Evolutionary conservation across 202 grass and related monocot species (phyloP), one percentile per base, ranked within the genome.

Genomic region (Zoysia matrella): DNA sequence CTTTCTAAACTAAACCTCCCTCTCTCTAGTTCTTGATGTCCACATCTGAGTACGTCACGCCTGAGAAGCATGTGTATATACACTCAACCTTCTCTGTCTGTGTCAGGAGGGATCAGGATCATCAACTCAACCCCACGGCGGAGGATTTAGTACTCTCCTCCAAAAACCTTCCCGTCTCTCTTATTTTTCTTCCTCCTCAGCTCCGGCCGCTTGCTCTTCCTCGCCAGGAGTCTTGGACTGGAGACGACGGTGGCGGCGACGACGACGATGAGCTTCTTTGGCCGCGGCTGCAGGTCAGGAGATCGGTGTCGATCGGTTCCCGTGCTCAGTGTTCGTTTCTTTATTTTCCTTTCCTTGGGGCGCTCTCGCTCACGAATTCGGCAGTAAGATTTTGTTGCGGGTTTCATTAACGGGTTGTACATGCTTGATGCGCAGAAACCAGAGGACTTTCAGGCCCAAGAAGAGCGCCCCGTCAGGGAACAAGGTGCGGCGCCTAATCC

Each of bases 391-490:
- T 15, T 15, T 15, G 53, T 4, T 15, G 12, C 6, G 1, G 2
- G 14, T 5, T 15, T 55, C 52, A 13, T 5, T 65, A 11, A 5
- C 69, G n/a, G 58, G 7, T 7, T 4, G n/a, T n/a, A n/a, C 7
- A 8, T 47, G n/a, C 15, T 5, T 43, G 53, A 55, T 55, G 53
- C 53, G 49, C 78, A 97, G 94, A 57, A 93, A 93, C 74, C 86
- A 93, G 67, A 93, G 83, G 89, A 97, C 94, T 49, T 93, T 93
- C 80, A 74, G 94, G 79, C 88, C 91, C 72, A 89, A 89, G 87
- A 97, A 91, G 89, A 97, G 63, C 76, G 79, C 94, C 50, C 72
- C 84, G 63, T 89, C 86, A 3, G 86, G 94, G 80, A 86, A 84
- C 67, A 93, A 93, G 88, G 94, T 96, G 69, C 11, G 71, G n/a